Conservation (phyloP, 225 moss, liverwort and hornwort species). For the Ulota crispa region DNA sequence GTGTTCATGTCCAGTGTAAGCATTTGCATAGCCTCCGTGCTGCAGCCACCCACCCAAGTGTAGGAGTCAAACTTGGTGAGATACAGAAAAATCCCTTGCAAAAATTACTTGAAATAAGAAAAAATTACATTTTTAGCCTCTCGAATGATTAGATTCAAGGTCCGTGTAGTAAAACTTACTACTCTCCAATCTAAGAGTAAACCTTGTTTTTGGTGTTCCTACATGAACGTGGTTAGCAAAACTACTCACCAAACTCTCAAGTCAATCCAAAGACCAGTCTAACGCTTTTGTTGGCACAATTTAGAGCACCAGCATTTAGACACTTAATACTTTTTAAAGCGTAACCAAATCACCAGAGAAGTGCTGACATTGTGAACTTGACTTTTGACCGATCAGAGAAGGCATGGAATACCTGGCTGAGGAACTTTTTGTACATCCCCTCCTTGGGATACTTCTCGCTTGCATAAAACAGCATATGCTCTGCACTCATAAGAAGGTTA, state of each 20-base stretch:
- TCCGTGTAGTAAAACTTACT: neutral
- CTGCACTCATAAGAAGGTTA: conserved; percentile 43
- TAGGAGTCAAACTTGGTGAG: neutral
- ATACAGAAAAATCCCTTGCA: neutral
- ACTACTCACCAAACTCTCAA: too few relatives aligned
- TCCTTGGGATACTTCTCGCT: conserved; percentile 91
- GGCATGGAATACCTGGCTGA: conserved; percentile 65
- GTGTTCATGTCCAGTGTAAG: conserved; percentile 81
- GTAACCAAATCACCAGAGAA: too few relatives aligned
- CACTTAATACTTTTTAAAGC: too few relatives aligned
- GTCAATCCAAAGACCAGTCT: too few relatives aligned
- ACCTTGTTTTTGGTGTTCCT: too few relatives aligned
- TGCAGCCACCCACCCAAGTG: conserved; percentile 28
- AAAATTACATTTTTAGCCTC: neutral
- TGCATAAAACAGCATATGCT: conserved; percentile 97
- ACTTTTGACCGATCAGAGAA: neutral
- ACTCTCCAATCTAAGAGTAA: too few relatives aligned
- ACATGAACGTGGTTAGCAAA: too few relatives aligned
- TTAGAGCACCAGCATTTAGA: too few relatives aligned
- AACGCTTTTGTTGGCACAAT: too few relatives aligned
- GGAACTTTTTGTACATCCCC: conserved; percentile 91
- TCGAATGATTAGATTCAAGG: neutral
- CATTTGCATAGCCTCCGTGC: conserved; percentile 96
- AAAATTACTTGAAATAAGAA: neutral
- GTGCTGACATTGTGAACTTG: too few relatives aligned